Percentiles rank a stretch among this genome's conserved stretches.
phyloP scores from a whole-genome alignment of 495 filamentous ascomycete genomes.

The Neurospora cerealis region DNA sequence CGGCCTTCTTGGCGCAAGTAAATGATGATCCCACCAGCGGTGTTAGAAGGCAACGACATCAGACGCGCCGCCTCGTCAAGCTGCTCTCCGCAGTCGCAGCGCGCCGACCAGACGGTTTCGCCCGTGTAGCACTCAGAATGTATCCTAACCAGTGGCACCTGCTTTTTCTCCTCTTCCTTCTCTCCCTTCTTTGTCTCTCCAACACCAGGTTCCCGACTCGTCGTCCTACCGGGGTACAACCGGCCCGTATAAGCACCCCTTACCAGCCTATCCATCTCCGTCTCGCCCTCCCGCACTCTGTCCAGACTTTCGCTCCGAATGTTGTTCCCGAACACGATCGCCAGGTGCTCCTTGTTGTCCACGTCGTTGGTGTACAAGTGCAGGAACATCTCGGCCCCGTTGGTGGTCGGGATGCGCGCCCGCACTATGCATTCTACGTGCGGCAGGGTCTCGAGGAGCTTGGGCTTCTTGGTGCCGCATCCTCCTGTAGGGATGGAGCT shows the following conservation, averaged over 20 bases:
- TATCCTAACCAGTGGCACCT: conserved; percentile 72
- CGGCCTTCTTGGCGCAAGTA: conserved; percentile 94
- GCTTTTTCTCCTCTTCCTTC: neutral
- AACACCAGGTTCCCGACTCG: conserved; percentile 40
- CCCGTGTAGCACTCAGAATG: conserved; percentile 99
- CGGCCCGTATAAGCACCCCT: conserved; percentile 84
- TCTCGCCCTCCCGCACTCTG: conserved; percentile 72
- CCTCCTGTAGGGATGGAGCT: conserved; percentile 38
- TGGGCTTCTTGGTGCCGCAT: conserved; percentile 49
- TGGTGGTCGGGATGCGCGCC: conserved; percentile 77
- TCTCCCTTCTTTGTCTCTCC: neutral
- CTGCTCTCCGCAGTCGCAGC: conserved; percentile 97
- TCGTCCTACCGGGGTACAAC: conserved; percentile 75
- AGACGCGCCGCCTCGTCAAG: conserved; percentile 90
- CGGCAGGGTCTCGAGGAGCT: conserved; percentile 58
- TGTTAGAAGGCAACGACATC: conserved; percentile 68
- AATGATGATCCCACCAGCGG: conserved; percentile 78
- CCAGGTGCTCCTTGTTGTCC: conserved; percentile 92
- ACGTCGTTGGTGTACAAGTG: conserved; percentile 89
- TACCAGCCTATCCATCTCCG: conserved; percentile 93
- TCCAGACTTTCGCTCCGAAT: conserved; percentile 79
- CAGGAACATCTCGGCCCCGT: conserved; percentile 90
- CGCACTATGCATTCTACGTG: conserved; percentile 73
- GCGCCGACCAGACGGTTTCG: conserved; percentile 94
- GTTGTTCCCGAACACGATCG: conserved; percentile 87